These are phyloP conservation scores for Panus rudis DNA, from an alignment of 768 basidiomycete genomes.

Conservation along the genomic window DNA sequence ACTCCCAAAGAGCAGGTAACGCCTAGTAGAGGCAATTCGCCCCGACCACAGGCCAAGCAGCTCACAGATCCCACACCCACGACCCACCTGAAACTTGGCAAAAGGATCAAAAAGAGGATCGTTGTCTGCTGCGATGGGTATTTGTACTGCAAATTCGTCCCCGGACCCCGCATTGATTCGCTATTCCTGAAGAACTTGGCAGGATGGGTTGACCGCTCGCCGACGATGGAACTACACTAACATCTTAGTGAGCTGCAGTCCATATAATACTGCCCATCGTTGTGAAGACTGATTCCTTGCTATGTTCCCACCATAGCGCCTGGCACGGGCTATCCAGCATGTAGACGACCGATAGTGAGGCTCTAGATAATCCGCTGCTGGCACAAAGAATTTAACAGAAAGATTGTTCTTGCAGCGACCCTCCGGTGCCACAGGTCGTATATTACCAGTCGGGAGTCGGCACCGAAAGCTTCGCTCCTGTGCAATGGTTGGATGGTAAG, in stretches of 20 bases:
- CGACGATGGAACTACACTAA: slow-evolving; percentile 27
- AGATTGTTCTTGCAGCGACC: slow-evolving; percentile 8
- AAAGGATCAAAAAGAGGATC: slow-evolving; percentile 44
- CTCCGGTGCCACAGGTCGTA: slow-evolving; percentile 24
- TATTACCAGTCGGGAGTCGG: slow-evolving; percentile 37
- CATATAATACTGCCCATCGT: neutral
- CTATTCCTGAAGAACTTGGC: slow-evolving; percentile 50
- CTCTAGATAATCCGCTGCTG: neutral
- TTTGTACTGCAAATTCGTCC: slow-evolving; percentile 12
- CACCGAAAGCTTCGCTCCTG: slow-evolving; percentile 49
- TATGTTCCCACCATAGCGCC: slow-evolving; percentile 13
- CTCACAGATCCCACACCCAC: too few relatives aligned
- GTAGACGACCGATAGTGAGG: slow-evolving; percentile 23
- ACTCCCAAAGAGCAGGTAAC: too few relatives aligned
- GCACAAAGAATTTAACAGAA: neutral
- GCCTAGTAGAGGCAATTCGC: too few relatives aligned
- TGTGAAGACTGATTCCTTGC: neutral
- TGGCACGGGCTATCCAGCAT: slow-evolving; percentile 25
- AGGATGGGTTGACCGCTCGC: slow-evolving; percentile 40
- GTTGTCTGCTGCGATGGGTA: slow-evolving; percentile 75
- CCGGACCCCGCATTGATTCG: neutral
- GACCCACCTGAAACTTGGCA: too few relatives aligned
- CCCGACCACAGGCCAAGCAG: too few relatives aligned
- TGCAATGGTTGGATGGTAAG: slow-evolving; percentile 54
- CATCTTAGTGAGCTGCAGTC: slow-evolving; percentile 20